Evolutionary conservation across 2,329 filamentous ascomycete species (phyloP).

Genomic region (Exophiala phaeomuriformis): DNA sequence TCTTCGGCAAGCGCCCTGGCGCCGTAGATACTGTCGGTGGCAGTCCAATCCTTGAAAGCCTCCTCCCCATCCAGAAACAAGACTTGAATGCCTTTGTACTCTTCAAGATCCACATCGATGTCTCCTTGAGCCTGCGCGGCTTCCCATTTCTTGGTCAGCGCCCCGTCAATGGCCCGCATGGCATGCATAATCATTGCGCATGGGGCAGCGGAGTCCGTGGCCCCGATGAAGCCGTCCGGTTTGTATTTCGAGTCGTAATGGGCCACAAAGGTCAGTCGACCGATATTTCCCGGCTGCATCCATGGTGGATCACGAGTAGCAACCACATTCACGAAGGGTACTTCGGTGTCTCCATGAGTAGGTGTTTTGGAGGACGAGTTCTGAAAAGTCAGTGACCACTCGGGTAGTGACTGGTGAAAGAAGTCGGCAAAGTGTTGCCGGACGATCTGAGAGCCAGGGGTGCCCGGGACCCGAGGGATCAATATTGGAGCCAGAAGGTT

Average conservation of each 20-base stretch:
- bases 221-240: constrained; percentile 83
- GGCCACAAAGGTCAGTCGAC: constrained; percentile 76
- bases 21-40: constrained; percentile 79
- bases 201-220: constrained; percentile 85
- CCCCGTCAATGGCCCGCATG: constrained; percentile 69
- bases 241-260: constrained; percentile 84
- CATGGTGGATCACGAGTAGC: constrained; percentile 83
- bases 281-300: constrained; percentile 64
- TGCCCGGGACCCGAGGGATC: constrained; percentile 80
- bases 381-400: constrained; percentile 75
- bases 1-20: constrained; percentile 70
- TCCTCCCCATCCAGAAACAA: constrained; percentile 90
- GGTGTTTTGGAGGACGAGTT: constrained; percentile 86
- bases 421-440: constrained; percentile 79
- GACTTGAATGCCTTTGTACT: constrained; percentile 78
- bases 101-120: constrained; percentile 51
- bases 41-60: constrained; percentile 74
- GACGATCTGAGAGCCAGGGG: constrained; percentile 62
- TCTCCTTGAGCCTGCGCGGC: constrained; percentile 56
- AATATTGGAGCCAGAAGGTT: constrained; percentile 78
- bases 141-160: constrained; percentile 74
- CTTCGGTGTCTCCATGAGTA: constrained; percentile 57
- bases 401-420: constrained; percentile 65
- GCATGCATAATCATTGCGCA: constrained; percentile 90
- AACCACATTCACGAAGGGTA: constrained; percentile 84